Percentiles rank a stretch among this genome's conserved stretches.
Evolutionary conservation across 805 yeast species (phyloP).

Genomic region (Blastobotrys mokoenaii): DNA sequence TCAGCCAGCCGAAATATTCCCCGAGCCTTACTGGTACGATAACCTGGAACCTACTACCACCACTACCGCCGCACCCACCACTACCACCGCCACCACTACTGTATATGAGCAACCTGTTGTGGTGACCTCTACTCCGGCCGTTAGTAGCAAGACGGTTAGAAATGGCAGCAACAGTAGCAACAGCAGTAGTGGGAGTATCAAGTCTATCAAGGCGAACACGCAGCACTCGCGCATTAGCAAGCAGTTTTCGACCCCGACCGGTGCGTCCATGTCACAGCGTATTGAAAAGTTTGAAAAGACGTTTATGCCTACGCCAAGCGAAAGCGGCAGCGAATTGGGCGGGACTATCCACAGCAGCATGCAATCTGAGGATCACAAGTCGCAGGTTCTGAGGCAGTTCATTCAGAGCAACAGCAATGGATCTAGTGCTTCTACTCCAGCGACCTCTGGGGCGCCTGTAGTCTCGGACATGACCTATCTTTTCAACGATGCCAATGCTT

Average conservation of each 20-base stretch:
- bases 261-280: neutral
- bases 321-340: slow-evolving; percentile 4
- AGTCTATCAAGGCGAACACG: slow-evolving; percentile 1
- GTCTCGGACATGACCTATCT: neutral
- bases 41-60: neutral
- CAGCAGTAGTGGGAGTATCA: neutral
- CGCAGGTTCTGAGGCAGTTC: neutral
- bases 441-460: neutral
- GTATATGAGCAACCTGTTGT: neutral
- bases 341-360: neutral
- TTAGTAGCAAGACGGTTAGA: neutral
- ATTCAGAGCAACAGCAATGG: neutral
- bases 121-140: neutral
- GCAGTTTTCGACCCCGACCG: slow-evolving; percentile 1
- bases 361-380: neutral
- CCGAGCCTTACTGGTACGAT: neutral
- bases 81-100: neutral
- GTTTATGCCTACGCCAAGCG: slow-evolving; percentile 7
- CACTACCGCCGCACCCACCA: neutral
- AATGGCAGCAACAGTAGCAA: neutral
- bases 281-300: neutral
- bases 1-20: neutral
- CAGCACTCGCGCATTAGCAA: neutral
- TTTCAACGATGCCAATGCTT: neutral
- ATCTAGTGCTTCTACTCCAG: no score